These are phyloP conservation scores for Bacidia rubella DNA, from an alignment of 495 filamentous ascomycete genomes.

Conservation along the genomic window DNA sequence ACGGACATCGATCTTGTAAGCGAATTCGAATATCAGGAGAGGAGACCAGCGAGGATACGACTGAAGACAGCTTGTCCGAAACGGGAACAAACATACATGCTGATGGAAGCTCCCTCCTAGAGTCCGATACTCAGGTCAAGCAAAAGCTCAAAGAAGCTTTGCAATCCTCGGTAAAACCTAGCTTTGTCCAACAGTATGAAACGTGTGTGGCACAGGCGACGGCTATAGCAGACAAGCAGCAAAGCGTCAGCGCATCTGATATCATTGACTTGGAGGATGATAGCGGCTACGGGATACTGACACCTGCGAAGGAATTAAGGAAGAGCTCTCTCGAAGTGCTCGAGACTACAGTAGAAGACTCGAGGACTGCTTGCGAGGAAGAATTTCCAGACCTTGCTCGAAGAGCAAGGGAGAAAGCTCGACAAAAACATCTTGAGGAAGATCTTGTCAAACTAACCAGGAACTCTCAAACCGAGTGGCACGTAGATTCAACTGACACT, in stretches of 20 bases:
- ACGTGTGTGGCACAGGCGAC: not conserved
- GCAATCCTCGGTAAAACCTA: not conserved
- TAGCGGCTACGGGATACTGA: constrained; percentile 1
- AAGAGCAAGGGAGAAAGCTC: constrained; percentile 20
- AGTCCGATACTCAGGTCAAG: not conserved
- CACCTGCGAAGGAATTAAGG: not conserved
- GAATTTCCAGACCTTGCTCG: constrained; percentile 33
- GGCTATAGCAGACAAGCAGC: constrained; percentile 7
- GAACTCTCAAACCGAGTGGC: not conserved
- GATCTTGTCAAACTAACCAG: constrained; percentile 12
- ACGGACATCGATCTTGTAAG: constrained; percentile 9
- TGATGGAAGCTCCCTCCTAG: not conserved
- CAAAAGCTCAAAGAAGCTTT: not conserved
- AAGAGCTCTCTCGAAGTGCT: not conserved
- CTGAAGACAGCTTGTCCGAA: not conserved
- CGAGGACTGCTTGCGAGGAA: constrained; percentile 22
- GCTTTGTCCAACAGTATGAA: constrained; percentile 14
- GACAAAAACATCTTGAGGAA: constrained; percentile 16
- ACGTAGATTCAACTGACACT: not conserved
- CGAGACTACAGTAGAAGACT: not conserved
- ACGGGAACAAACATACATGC: not conserved
- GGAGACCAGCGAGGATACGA: constrained; percentile 13
- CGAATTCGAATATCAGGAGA: constrained; percentile 10
- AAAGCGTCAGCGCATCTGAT: constrained; percentile 2
- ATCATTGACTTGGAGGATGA: constrained; percentile 23